phyloP scores from a whole-genome alignment of 176 grass and related monocot species.

The Pontederia paniculata region DNA sequence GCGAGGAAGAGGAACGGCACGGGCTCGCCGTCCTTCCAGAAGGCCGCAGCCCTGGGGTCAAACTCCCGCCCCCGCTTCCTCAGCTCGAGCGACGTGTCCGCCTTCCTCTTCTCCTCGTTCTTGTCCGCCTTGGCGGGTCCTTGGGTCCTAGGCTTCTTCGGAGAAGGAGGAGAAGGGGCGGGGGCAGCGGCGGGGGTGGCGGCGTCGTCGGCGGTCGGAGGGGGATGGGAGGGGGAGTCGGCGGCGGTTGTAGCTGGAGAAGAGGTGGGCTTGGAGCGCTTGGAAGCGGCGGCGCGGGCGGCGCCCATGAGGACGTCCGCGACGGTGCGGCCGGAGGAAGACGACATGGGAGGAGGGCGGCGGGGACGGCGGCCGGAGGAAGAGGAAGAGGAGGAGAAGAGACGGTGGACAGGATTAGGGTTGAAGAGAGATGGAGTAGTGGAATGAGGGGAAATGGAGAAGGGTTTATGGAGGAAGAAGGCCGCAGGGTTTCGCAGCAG shows the following conservation, averaged over 20 bases:
- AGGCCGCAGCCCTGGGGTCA: slow-evolving; percentile 54
- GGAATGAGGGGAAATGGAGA: slow-evolving; percentile 24
- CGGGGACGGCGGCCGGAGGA: not conserved
- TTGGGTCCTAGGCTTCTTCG: slow-evolving; percentile 44
- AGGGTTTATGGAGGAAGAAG: slow-evolving; percentile 4
- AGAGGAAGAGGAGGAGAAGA: slow-evolving; percentile 3
- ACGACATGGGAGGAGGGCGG: slow-evolving; percentile 32
- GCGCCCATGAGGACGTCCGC: slow-evolving; percentile 88
- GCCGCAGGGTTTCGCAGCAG: too few species aligned
- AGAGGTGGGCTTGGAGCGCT: not conserved
- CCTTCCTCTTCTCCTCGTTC: slow-evolving; percentile 23
- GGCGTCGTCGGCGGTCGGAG: not conserved
- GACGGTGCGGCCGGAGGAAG: slow-evolving; percentile 47
- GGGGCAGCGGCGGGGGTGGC: not conserved
- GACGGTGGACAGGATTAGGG: not conserved
- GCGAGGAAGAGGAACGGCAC: slow-evolving; percentile 86
- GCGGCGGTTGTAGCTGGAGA: not conserved
- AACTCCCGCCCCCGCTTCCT: slow-evolving; percentile 73
- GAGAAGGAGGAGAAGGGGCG: slow-evolving; percentile 19
- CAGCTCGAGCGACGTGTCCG: slow-evolving; percentile 40
- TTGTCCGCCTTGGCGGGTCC: slow-evolving; percentile 4
- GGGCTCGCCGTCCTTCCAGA: slow-evolving; percentile 57
- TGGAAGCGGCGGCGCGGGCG: slow-evolving; percentile 16
- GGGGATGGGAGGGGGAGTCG: not conserved
- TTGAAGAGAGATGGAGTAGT: slow-evolving; percentile 1